Conservation (phyloP, 306 rosid species). For the Glycyrrhiza uralensis region DNA sequence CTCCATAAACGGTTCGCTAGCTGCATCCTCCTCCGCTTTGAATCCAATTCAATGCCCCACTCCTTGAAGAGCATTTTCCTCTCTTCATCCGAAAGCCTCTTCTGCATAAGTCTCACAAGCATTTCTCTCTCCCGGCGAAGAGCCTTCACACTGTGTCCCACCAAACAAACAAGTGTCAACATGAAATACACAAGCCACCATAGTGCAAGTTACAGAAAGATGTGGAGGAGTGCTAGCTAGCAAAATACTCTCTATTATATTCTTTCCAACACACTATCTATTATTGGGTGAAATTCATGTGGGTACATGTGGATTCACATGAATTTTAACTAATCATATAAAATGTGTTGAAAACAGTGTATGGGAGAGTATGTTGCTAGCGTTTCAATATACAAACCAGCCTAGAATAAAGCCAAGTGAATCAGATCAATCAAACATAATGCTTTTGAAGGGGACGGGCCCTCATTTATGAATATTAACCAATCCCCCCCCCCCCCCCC, state of each 20-base stretch:
- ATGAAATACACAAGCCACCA: background rate
- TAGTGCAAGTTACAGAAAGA: background rate
- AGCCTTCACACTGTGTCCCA: conserved; percentile 59
- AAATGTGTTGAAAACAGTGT: no score
- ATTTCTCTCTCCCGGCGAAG: conserved; percentile 71
- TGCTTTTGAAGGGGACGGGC: no score
- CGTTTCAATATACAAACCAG: no score
- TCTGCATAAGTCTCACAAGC: conserved; percentile 79
- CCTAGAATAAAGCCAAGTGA: background rate
- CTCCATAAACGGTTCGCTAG: conserved; percentile 68
- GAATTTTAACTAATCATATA: no score
- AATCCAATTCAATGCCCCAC: conserved; percentile 72
- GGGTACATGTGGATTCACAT: no score
- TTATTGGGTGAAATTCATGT: no score
- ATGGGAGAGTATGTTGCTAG: no score
- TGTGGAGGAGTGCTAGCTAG: no score
- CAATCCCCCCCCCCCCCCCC: no score
- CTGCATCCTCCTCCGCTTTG: conserved; percentile 92
- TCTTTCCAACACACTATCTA: no score
- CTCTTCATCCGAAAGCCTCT: conserved; percentile 65
- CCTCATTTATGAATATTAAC: no score
- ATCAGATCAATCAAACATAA: background rate
- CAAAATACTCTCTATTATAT: no score
- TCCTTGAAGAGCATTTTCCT: conserved; percentile 58
- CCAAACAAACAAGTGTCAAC: conserved; percentile 17